Percentiles rank a stretch among this genome's conserved stretches.
phyloP scores from a whole-genome alignment of 1,139 yeast genomes.

The Kodamaea derodonti region DNA sequence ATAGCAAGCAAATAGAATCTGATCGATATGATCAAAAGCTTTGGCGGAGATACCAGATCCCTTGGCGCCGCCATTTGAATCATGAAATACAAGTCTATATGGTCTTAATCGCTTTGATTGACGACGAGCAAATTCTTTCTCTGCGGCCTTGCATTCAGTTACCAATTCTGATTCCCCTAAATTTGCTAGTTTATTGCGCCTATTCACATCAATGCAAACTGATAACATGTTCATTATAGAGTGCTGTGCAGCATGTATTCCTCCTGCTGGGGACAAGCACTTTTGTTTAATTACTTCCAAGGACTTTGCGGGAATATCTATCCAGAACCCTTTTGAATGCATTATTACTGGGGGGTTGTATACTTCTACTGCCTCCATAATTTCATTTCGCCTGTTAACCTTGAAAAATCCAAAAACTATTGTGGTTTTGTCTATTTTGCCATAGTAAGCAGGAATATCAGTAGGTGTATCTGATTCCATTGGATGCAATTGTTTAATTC shows the following conservation, averaged over 20 bases:
- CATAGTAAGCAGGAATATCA: conserved; percentile 72
- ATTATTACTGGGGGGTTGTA: conserved; percentile 77
- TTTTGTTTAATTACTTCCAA: conserved; percentile 57
- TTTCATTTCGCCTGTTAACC: conserved; percentile 67
- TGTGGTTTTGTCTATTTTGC: conserved; percentile 66
- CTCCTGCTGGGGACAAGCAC: conserved; percentile 71
- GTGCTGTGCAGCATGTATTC: conserved; percentile 97
- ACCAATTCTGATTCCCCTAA: conserved; percentile 62
- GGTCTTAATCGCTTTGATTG: conserved; percentile 73
- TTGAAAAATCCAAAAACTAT: conserved; percentile 92
- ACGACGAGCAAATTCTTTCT: conserved; percentile 80
- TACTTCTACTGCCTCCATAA: conserved; percentile 89
- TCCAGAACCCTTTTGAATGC: conserved; percentile 82
- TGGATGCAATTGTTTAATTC: conserved; percentile 48
- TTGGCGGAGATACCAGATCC: conserved; percentile 81
- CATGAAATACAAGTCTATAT: conserved; percentile 79
- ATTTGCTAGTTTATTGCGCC: conserved; percentile 39
- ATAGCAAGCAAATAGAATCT: conserved; percentile 57
- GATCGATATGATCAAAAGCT: conserved; percentile 74
- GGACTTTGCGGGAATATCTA: conserved; percentile 69
- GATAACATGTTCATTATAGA: conserved; percentile 78
- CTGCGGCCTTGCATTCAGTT: conserved; percentile 97
- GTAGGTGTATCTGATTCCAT: conserved; percentile 16
- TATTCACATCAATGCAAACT: conserved; percentile 40
- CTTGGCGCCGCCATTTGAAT: conserved; percentile 69